Conservation (phyloP, 805 yeast genomes). For the Candida michaelii region DNA sequence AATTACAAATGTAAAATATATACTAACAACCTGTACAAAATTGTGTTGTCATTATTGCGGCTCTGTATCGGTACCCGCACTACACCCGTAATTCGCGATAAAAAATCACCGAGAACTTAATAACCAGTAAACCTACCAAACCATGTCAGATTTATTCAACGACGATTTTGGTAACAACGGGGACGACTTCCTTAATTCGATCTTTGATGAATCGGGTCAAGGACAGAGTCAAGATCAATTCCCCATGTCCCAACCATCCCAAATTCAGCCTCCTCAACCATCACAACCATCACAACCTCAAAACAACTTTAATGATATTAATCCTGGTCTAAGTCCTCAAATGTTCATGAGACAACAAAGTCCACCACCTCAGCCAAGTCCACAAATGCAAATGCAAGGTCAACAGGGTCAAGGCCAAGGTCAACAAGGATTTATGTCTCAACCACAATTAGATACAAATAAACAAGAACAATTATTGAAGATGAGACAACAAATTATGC, state of each 20-base stretch:
- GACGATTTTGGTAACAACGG: slow-evolving; percentile 26
- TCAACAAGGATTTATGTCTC: too few species aligned
- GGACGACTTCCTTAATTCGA: slow-evolving; percentile 38
- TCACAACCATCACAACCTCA: background rate
- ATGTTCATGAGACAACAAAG: slow-evolving; percentile 20
- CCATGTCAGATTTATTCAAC: slow-evolving; percentile 47
- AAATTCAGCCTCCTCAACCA: background rate
- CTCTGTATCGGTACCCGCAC: too few species aligned
- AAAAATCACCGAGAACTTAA: background rate
- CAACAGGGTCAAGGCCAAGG: too few species aligned
- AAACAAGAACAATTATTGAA: slow-evolving; percentile 36
- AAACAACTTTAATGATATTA: slow-evolving; percentile 3
- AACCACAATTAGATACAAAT: slow-evolving; percentile 15
- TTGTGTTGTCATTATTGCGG: too few species aligned
- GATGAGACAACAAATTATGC: slow-evolving; percentile 41
- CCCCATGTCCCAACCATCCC: slow-evolving; percentile 7
- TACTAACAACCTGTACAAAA: too few species aligned
- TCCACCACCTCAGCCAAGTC: slow-evolving; percentile 12
- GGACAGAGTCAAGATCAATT: slow-evolving; percentile 16
- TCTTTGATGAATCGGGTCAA: slow-evolving; percentile 26
- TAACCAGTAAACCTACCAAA: background rate
- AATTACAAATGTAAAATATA: too few species aligned
- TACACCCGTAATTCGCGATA: slow-evolving; percentile 2
- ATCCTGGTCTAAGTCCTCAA: slow-evolving; percentile 18
- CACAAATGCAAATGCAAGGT: slow-evolving; percentile 18